Conservation (phyloP, 805 yeast species). For the Saturnispora sanitii region DNA sequence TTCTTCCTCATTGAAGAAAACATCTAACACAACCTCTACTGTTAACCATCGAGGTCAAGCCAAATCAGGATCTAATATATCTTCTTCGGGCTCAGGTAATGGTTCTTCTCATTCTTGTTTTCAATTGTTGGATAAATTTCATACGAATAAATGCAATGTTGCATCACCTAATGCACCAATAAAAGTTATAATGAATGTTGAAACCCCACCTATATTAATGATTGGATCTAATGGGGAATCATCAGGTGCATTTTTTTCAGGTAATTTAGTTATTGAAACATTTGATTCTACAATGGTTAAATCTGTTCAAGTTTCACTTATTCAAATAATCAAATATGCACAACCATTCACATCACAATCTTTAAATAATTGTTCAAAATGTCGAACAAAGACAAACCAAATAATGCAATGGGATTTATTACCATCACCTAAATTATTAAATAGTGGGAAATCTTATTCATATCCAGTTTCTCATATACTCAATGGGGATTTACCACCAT, state of each 20-base stretch:
- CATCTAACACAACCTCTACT: neutral
- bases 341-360: conserved; percentile 53
- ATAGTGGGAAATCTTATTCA: conserved; percentile 58
- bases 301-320: conserved; percentile 52
- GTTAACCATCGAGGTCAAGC: neutral
- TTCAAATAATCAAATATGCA: conserved; percentile 60
- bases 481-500: conserved; percentile 83
- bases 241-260: conserved; percentile 79
- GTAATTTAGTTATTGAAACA: conserved; percentile 56
- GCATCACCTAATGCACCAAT: conserved; percentile 20
- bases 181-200: conserved; percentile 51
- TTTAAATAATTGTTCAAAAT: conserved; percentile 46
- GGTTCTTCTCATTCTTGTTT: too few relatives aligned
- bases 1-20: neutral
- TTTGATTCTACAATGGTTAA: conserved; percentile 41
- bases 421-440: conserved; percentile 44
- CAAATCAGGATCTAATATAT: neutral
- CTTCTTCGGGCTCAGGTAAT: neutral
- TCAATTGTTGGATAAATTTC: conserved; percentile 24
- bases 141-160: conserved; percentile 20
- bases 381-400: conserved; percentile 45
- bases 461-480: conserved; percentile 87
- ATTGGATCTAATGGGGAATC: conserved; percentile 74
- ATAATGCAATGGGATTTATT: conserved; percentile 87
- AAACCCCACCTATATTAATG: conserved; percentile 83